Evolutionary conservation across 768 basidiomycete genomes (phyloP), one percentile per base, ranked within the genome.

Genomic region (Amyloporia xantha): DNA sequence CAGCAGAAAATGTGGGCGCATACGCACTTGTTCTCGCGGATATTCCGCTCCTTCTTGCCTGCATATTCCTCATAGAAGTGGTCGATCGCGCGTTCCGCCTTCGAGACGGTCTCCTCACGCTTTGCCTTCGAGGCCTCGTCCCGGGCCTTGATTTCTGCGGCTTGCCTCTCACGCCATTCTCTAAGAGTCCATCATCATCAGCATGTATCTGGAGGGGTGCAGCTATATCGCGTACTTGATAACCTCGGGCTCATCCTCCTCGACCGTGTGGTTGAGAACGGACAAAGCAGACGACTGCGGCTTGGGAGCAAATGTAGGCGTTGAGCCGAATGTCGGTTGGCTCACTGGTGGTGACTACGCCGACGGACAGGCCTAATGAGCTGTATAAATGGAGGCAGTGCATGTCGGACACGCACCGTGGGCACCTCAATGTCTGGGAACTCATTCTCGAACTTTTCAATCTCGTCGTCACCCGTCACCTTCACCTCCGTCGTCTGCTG

Each of bases 1-100:
- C 42, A 21, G 15, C 37, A 27, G 27, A 20, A 24, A 10, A 20
- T 21, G 5, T 15, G 19, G 25, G 19, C 17, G 30, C 6, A 38
- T 4, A 75, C 82, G 58, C 52, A 96, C 95, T 99, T 98, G 78
- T 98, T 99, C 66, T 94, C 86, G 40, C 86, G 75, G 58, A 99
- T 96, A 56, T 82, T 82, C 64, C 79, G 79, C 70, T 93, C 90
- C 69, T 94, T 95, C 74, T 90, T 88, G 51, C 75, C 74, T 28
- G 89, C 78, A 63, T 98, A 92, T 44, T 85, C 78, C 62, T 89
- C 86, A 60, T 94, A 94, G 65, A 93, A 94, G 55, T 86, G 82
- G 68, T 94, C 91, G 54, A 95, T 92, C 36, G 85, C 73, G 54
- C 80, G 77, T 62, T 93, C 90, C 17, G 94, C 94, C 62, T 81